These are phyloP conservation scores for Teratosphaeria pseudoeucalypti DNA, from an alignment of 2,329 filamentous ascomycete genomes.

Conservation along the genomic window DNA sequence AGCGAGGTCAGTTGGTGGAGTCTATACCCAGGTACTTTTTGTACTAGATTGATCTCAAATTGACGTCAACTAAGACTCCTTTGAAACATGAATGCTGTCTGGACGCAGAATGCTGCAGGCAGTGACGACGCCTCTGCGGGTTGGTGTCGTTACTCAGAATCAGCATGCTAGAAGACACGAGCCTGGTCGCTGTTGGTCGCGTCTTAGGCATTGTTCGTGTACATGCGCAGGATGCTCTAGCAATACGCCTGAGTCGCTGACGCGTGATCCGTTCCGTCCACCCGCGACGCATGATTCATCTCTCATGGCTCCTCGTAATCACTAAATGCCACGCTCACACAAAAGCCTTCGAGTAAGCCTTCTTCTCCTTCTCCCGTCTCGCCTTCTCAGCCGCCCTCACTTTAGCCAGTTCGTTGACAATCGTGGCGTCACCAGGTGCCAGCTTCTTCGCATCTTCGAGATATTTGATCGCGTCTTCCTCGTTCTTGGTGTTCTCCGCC, in stretches of 20 bases:
- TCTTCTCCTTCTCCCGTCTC: slow-evolving; percentile 78
- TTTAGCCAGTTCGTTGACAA: slow-evolving; percentile 63
- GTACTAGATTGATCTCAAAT: neutral
- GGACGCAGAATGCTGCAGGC: neutral
- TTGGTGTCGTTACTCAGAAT: neutral
- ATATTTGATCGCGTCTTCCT: slow-evolving; percentile 56
- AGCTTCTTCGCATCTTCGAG: slow-evolving; percentile 35
- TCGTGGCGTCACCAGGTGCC: slow-evolving; percentile 59
- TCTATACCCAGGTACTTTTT: neutral
- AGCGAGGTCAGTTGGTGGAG: neutral
- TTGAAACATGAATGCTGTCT: neutral
- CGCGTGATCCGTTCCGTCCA: neutral
- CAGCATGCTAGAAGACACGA: neutral
- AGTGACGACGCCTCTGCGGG: neutral
- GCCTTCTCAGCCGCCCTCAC: slow-evolving; percentile 68
- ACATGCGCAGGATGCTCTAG: neutral
- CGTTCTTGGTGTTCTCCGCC: slow-evolving; percentile 66
- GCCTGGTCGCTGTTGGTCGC: neutral
- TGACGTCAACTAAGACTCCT: neutral
- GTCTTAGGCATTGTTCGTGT: neutral
- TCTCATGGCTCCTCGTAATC: neutral
- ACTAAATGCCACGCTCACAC: slow-evolving; percentile 26
- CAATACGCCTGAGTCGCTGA: neutral
- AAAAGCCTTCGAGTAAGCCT: slow-evolving; percentile 88
- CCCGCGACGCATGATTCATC: neutral